Base-by-base conservation (phyloP, 495 filamentous ascomycete genomes). In the Aspergillus saccharolyticus region DNA sequence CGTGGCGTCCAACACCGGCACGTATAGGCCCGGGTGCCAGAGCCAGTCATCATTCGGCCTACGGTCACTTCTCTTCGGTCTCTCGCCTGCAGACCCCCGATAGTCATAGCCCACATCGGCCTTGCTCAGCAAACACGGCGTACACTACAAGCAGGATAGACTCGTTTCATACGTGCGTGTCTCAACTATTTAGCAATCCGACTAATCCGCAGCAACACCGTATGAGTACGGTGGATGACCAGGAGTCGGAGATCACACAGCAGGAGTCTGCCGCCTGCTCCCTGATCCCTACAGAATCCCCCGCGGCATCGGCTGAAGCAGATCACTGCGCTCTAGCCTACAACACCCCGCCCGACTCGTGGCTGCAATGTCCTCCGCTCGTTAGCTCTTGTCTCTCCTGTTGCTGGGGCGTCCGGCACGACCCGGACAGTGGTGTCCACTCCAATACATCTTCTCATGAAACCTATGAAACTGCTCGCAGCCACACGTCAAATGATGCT, bases 391-490 rank as follows among this genome's bases (percentile, higher is more conserved):
- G 55, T 25, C 54, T 64, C 42, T 53, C 28, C 43, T 66, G 66
- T 39, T 68, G 67, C 46, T 22, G 55, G n/a, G 52, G 53, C 2
- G 18, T 42, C 2, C 20, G 43, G 15, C 50, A 59, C 8, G 58
- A 63, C 14, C n/a, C 25, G 3, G 58, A 65, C 22, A 24, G 28
- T 14, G 18, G 25, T 22, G 44, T 67, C 0, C 54, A 65, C 9
- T 44, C 47, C 17, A 63, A 54, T 33, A 50, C 54, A 10, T 48
- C 28, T 6, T 70, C 65, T 6, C 52, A 58, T 14, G 70, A 74
- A 0, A 71, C 70, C 1, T 73, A 69, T 60, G 33, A 62, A 15
- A 74, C 71, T 25, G 71, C 71, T 3, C 57, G 48, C 10, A 68
- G 61, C 44, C 54, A 57, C 9, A 9, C 45, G 15, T 58, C 55